Percentiles rank a stretch among this genome's conserved stretches.
Conservation (phyloP, 257 asterid genomes). For the Thymus quinquecostatus region DNA sequence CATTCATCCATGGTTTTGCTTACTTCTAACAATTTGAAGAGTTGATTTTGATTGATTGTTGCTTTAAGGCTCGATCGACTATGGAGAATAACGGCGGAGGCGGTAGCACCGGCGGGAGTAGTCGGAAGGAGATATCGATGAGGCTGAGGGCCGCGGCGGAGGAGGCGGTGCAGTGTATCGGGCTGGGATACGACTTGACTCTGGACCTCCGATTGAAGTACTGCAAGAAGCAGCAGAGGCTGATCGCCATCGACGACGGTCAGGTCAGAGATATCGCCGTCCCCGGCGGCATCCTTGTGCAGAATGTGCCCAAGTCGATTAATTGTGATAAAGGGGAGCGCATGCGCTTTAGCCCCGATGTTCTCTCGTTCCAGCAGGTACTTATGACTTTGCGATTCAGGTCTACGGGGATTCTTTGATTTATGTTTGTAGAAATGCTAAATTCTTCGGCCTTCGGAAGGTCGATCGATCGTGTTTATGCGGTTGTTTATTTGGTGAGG, state of each 20-base stretch:
- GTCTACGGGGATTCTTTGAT: neutral
- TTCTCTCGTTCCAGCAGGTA: conserved; percentile 77
- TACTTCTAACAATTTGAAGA: conserved; percentile 12
- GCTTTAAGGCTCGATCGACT: neutral
- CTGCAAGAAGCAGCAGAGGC: conserved; percentile 52
- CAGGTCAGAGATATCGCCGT: conserved; percentile 69
- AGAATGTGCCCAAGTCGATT: conserved; percentile 65
- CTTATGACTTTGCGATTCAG: neutral
- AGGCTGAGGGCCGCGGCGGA: conserved; percentile 70
- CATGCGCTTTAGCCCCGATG: conserved; percentile 73
- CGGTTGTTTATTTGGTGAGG: neutral
- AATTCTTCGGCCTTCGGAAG: conserved; percentile 2
- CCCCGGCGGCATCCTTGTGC: conserved; percentile 78
- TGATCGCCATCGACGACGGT: conserved; percentile 64
- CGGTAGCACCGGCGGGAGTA: conserved; percentile 25
- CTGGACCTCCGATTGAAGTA: conserved; percentile 60
- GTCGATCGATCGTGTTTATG: neutral
- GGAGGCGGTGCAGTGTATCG: conserved; percentile 68
- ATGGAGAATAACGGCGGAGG: conserved; percentile 40
- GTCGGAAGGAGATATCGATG: conserved; percentile 56
- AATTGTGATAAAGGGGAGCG: conserved; percentile 86
- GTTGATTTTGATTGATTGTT: neutral
- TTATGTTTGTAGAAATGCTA: neutral
- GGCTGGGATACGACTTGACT: conserved; percentile 68
- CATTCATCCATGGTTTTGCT: neutral